These are phyloP conservation scores for Pseudonitzschia multiseries DNA, from an alignment of 108 stramenopile genomes.

Conservation along the genomic window DNA sequence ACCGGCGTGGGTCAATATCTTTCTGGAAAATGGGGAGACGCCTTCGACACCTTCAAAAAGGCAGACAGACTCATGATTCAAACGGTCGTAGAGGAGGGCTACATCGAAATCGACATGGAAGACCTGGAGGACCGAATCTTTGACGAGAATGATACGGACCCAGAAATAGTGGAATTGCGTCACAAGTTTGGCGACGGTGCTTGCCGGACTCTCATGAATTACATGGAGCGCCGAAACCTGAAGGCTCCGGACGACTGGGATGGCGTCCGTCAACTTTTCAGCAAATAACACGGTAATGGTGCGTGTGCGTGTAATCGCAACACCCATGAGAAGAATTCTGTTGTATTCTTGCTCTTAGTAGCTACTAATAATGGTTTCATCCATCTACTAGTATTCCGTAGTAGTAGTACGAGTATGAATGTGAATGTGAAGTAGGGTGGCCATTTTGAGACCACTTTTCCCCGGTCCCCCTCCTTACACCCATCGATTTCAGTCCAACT, in stretches of 20 bases:
- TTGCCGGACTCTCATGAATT: constrained; percentile 65
- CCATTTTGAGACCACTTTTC: too few species aligned
- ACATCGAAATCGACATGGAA: constrained; percentile 47
- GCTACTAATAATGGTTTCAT: too few species aligned
- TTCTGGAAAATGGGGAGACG: constrained; percentile 73
- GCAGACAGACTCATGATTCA: constrained; percentile 84
- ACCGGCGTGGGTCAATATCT: constrained; percentile 70
- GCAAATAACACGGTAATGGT: constrained; percentile 55
- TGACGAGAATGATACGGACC: constrained; percentile 28
- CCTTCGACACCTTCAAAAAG: constrained; percentile 51
- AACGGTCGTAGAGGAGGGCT: constrained; percentile 67
- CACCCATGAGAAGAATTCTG: too few species aligned
- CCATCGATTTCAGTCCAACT: too few species aligned
- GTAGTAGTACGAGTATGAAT: too few species aligned
- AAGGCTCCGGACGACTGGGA: constrained; percentile 69
- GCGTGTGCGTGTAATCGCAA: too few species aligned
- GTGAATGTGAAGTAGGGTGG: too few species aligned
- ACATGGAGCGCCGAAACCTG: constrained; percentile 62
- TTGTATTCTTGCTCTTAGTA: too few species aligned
- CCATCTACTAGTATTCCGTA: too few species aligned
- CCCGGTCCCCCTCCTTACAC: too few species aligned
- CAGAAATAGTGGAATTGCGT: constrained; percentile 37
- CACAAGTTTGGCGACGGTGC: constrained; percentile 82
- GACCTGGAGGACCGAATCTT: constrained; percentile 39
- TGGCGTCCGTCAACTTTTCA: constrained; percentile 78